Percentiles rank a stretch among this genome's conserved stretches.
Conservation (phyloP, 768 basidiomycete genomes). For the Solioccasus polychromus region DNA sequence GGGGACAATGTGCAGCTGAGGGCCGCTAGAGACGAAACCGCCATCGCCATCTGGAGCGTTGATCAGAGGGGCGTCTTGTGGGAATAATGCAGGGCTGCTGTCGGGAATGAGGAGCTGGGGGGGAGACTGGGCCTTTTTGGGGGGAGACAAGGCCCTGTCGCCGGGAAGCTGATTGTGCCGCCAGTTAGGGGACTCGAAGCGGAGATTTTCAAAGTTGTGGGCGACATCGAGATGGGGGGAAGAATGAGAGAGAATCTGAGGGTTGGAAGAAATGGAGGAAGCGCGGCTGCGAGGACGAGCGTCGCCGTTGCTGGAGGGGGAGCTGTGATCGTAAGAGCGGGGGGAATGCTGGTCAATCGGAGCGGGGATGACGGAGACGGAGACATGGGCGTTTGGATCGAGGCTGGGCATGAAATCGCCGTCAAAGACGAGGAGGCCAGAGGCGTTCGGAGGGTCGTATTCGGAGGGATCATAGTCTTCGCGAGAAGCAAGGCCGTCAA, state of each 20-base stretch:
- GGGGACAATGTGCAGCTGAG: conserved; percentile 75
- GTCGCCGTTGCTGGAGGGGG: conserved; percentile 59
- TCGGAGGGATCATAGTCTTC: conserved; percentile 72
- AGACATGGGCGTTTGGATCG: conserved; percentile 32
- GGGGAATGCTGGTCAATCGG: conserved; percentile 37
- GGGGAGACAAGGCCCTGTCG: conserved; percentile 37
- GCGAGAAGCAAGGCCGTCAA: conserved; percentile 31
- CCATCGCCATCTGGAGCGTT: conserved; percentile 62
- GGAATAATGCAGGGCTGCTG: conserved; percentile 38
- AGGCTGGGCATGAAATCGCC: conserved; percentile 39
- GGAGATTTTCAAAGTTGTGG: conserved; percentile 56
- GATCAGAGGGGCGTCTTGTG: conserved; percentile 50
- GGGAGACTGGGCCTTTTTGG: conserved; percentile 63
- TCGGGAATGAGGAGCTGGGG: conserved; percentile 59
- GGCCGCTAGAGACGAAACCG: conserved; percentile 45
- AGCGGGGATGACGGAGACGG: conserved; percentile 38
- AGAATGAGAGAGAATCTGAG: conserved; percentile 37
- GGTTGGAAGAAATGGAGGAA: conserved; percentile 66
- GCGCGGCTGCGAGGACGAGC: conserved; percentile 55
- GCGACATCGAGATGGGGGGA: conserved; percentile 60
- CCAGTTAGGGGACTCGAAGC: conserved; percentile 67
- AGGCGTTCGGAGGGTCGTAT: conserved; percentile 57
- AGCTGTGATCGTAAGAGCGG: conserved; percentile 57
- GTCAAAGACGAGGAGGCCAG: conserved; percentile 59
- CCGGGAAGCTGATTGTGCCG: conserved; percentile 43